Conservation (phyloP, 768 basidiomycete species). For the Xanthoconium stramineum region DNA sequence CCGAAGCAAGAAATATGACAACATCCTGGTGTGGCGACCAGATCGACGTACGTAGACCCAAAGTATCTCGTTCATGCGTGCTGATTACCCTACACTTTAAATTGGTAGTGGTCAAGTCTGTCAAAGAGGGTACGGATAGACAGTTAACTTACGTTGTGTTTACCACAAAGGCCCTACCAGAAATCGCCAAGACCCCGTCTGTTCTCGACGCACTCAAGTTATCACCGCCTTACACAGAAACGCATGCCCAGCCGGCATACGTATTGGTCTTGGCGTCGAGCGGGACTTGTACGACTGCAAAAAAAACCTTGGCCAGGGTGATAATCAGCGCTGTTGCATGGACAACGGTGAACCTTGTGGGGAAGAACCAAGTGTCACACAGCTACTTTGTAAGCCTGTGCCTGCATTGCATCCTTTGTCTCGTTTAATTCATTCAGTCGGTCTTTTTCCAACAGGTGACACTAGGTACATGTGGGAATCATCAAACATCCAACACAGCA, state of each 20-base stretch:
- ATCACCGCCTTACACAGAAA: slow-evolving; percentile 42
- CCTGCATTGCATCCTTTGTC: background rate
- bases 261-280: slow-evolving; percentile 60
- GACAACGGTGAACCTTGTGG: slow-evolving; percentile 49
- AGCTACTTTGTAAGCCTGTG: slow-evolving; percentile 44
- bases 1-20: slow-evolving; percentile 57
- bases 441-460: slow-evolving; percentile 21
- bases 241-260: slow-evolving; percentile 52
- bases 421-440: background rate
- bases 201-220: slow-evolving; percentile 59
- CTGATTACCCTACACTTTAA: background rate
- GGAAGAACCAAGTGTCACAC: slow-evolving; percentile 49
- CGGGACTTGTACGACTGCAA: slow-evolving; percentile 57
- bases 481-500: slow-evolving; percentile 38
- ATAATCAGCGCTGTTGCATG: slow-evolving; percentile 56
- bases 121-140: slow-evolving; percentile 57
- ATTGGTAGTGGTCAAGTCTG: slow-evolving; percentile 50
- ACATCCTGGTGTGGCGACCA: slow-evolving; percentile 57
- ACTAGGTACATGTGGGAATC: slow-evolving; percentile 41
- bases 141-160: slow-evolving; percentile 65
- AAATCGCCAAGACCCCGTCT: slow-evolving; percentile 52
- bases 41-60: slow-evolving; percentile 45
- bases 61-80: slow-evolving; percentile 17
- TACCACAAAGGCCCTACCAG: slow-evolving; percentile 70
- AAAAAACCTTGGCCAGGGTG: slow-evolving; percentile 37